Base-by-base conservation (phyloP, 176 grass and related monocot species). In the Paspalum notatum region DNA sequence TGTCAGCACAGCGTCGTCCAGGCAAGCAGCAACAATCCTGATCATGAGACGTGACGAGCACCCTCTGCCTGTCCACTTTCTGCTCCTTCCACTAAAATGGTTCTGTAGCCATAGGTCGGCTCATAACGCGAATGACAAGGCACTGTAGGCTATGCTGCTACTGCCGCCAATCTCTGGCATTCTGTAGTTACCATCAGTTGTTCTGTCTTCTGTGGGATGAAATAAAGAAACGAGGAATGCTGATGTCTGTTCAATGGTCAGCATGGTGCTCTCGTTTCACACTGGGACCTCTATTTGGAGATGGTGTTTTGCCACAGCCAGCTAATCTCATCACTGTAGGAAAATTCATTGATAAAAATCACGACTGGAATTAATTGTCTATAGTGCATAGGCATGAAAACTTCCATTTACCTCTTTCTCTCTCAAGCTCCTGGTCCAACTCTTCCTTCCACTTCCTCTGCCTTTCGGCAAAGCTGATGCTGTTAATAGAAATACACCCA, bases 371-470 rank as follows among this genome's bases (percentile, higher is more conserved):
- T 8, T 24, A 22, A 51, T 51, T 70, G 79, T 77, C 66, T 24
- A 5, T 37, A 82, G 9, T 47, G 20, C 15, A 69, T 40, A 78
- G 24, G 74, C 57, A 62, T 52, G 25, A 72, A 78, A 86, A 54
- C 68, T 51, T 86, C 10, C 1, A 10, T 68, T 82, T 90, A 93
- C 96, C 96, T 99, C 96, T 91, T 84, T 93, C 83, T 72, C 86
- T 91, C 80, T 95, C 90, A 71, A 99, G 92, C 84, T 99, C 96
- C 79, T 89, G 88, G 79, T 82, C 84, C 49, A 99, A 75, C 75
- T 99, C 96, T 84, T 99, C 90, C 84, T 93, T 95, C 96, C 96
- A 99, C 80, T 93, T 95, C 58, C 72, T 87, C 61, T 87, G 88
- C 71, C 56, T 98, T 51, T 98, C 92, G 24, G 90, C 90, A 16